Evolutionary conservation across 495 filamentous ascomycete species (phyloP), one percentile per base, ranked within the genome.

Genomic region (Trichoderma orchidacearum): DNA sequence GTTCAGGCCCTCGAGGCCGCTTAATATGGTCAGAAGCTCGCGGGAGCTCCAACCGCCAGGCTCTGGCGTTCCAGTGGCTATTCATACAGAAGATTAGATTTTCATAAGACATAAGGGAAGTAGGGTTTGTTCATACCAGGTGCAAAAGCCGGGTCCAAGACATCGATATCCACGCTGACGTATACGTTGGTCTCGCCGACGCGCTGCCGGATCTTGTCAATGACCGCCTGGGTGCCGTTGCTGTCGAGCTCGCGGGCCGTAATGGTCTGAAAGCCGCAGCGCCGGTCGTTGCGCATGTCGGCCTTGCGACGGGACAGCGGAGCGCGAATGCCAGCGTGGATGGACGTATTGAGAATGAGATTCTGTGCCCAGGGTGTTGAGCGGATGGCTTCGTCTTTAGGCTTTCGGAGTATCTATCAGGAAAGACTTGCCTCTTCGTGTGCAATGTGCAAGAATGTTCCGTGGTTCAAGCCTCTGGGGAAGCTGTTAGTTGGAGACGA

Each of bases 161-260:
- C 87, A 63, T 95, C 90, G 57, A 95, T 94, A 62, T 95, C 90
- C 38, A 95, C 89, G 55, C 82, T 88, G 38, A 94, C 74, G 64
- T 95, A 95, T 2, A 93, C 85, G 0, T 80, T 85, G 45, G 85
- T 82, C 15, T 81, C 77, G 1, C 87, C 87, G 5, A 95, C 86
- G 3, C 87, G 73, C 1, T 86, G 77, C 48, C 83, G 75, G 62
- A 94, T 90, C 60, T 79, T 84, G 62, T 85, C 73, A 58, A 93
- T 84, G 50, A 95, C 83, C 0, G 85, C 89, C 0, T 78, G 72
- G 34, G 68, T 72, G 57, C 89, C 89, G 58, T 90, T 78, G 1
- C 74, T 82, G 65, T 94, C 90, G 36, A 94, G 82, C 62, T 92
- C 89, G 5, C 88, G 72, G 0, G 90, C 89, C 38, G 86, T 87